Evolutionary conservation across 2,329 filamentous ascomycete genomes (phyloP), one percentile per base, ranked within the genome.

Genomic region (Phaeophleospora eucalypticola): DNA sequence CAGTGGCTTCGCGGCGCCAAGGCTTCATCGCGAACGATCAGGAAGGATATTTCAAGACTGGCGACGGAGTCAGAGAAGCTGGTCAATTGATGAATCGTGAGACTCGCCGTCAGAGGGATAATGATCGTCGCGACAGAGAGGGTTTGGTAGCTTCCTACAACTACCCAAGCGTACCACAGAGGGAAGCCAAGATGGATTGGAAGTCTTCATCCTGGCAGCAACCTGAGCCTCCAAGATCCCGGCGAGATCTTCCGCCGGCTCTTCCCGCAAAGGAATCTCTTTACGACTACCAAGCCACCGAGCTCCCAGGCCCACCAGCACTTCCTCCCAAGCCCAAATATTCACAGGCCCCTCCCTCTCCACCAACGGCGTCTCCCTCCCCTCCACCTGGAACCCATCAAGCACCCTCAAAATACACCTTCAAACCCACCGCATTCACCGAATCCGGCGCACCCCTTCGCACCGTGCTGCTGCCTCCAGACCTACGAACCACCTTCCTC

Each of bases 361-460:
- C 24, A 29, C 46, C 39, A 33, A 51, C 27, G 47, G 63, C 41
- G 57, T 64, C 42, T 18, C 56, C 47, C 57, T 65, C 43, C 57
- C 54, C 53, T 58, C 65, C 52, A 54, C 62, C 17, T 9, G 17
- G 43, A 63, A 60, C 32, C 16, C 57, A 51, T 33, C 68, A 70
- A 53, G 77, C 53, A 76, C 81, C 40, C 18, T 56, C 67, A 68
- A 83, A 81, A 39, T 86, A 87, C 58, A 89, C 87, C 12, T 94
- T 95, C 72, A 81, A 82, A 52, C 87, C 91, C 1, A 84, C 87
- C 2, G 89, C 89, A 1, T 93, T 89, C 63, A 83, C 96, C 14
- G 93, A 98, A 66, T 90, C 89, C 58, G 93, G 91, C 15, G 81
- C 83, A 4, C 87, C 90, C 0, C 79, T 98, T 4, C 84, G 93